Conservation (phyloP, 78 protist genomes). For the Guillardia theta region DNA sequence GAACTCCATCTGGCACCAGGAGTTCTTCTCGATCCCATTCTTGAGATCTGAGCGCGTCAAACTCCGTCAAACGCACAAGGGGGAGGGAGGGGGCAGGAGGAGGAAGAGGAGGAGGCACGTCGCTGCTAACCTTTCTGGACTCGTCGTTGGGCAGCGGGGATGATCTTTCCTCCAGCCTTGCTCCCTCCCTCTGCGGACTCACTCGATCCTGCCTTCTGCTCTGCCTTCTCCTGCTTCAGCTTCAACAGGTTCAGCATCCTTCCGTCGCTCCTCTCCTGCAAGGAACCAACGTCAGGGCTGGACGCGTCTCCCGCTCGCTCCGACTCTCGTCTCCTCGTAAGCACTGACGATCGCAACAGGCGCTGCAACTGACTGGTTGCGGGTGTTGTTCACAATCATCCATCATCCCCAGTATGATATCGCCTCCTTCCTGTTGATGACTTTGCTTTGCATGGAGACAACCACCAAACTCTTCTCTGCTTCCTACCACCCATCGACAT, state of each 20-base stretch:
- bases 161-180: neutral
- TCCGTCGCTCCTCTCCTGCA: too few relatives aligned
- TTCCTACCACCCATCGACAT: too few relatives aligned
- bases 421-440: too few relatives aligned
- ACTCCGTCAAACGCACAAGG: neutral
- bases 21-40: neutral
- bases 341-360: too few relatives aligned
- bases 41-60: neutral
- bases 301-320: too few relatives aligned
- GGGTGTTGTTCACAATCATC: too few relatives aligned
- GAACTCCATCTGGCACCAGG: conserved; percentile 25
- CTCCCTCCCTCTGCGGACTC: neutral
- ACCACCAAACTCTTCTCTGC: too few relatives aligned
- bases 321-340: too few relatives aligned
- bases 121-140: conserved; percentile 18
- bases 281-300: too few relatives aligned
- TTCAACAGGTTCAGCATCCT: neutral
- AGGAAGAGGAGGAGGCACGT: neutral
- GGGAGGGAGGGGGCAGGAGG: neutral
- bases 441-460: too few relatives aligned
- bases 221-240: neutral
- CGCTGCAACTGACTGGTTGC: too few relatives aligned
- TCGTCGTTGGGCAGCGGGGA: neutral
- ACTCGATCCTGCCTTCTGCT: neutral
- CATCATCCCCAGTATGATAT: too few relatives aligned